Evolutionary conservation across 225 moss, liverwort and hornwort genomes (phyloP).

Genomic region (Climacium dendroides): DNA sequence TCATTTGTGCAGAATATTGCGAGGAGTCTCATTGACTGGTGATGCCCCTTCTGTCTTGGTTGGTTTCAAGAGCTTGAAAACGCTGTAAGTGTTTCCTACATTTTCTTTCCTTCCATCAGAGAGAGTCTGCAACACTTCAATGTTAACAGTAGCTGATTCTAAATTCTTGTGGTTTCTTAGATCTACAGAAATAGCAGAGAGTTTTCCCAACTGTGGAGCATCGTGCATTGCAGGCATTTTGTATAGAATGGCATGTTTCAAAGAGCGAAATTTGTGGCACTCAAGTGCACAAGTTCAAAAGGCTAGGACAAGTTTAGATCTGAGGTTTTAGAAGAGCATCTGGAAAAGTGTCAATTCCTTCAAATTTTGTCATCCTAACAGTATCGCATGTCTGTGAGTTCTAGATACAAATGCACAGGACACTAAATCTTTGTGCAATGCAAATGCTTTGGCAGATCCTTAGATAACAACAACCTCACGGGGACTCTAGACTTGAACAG

Average conservation of each 20-base stretch:
- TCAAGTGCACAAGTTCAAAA: neutral
- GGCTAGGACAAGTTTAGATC: neutral
- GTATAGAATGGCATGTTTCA: neutral
- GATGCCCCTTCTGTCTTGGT: neutral
- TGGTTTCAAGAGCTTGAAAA: neutral
- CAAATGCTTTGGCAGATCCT: neutral
- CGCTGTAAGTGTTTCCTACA: neutral
- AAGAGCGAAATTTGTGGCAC: neutral
- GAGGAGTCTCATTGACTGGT: neutral
- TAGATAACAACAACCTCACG: constrained; percentile 7
- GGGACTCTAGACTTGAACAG: constrained; percentile 3
- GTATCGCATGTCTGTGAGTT: neutral
- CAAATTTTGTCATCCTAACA: neutral
- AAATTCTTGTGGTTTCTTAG: neutral
- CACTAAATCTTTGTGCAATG: neutral
- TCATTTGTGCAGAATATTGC: neutral
- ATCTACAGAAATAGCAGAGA: neutral
- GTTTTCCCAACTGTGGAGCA: neutral
- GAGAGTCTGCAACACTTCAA: neutral
- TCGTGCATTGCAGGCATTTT: neutral
- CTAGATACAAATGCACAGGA: neutral
- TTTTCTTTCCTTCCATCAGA: neutral
- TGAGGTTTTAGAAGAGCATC: neutral
- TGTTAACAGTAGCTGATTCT: neutral
- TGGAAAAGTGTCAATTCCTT: neutral